Evolutionary conservation across 345 rosid genomes (phyloP), one percentile per base, ranked within the genome.

Genomic region (Salix koriyanagi): DNA sequence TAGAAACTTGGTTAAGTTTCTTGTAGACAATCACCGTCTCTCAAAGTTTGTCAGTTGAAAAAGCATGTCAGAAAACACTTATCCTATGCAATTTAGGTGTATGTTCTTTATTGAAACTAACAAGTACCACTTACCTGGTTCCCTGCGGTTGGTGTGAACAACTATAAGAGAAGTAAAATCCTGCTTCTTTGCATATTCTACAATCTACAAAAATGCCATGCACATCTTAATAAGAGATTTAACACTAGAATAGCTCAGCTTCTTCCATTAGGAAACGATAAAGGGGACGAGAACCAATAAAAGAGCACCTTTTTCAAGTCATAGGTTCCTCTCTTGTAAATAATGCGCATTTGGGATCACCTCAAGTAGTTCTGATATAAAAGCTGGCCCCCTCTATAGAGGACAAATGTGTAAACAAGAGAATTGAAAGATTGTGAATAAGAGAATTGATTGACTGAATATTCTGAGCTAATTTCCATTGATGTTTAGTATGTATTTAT

Each of bases 281-380:
- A 0, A 11, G 39, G 71, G 16, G 21, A 44, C 6, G 25, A 28
- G 1, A 36, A 71, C 14, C 5, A 74, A 60, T 23, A 76, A 79
- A 23, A 67, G 44, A 8, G 7, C 56, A 93, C 99, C 97, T 93
- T 89, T 81, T 96, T 96, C 81, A 96, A 81, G 85, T 93, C 95
- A 77, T 92, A 92, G 5, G 98, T 91, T 84, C 99, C 98, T 83
- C 99, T 85, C 81, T 88, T 91, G 50, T 70, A 81, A 81, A 79
- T 91, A 96, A 69, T 89, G 86, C 60, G 97, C 87, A 86, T 94
- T 94, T 3, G 99, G 98, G 16, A 96, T 94, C 72, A 94, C 95
- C 0, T 90, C 80, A 32, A 91, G 88, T 42, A 96, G 77, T 75
- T 96, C 97, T 3, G 91, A 84, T 82, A 94, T 85, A 74, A 96